Evolutionary conservation across 768 basidiomycete genomes (phyloP), one percentile per base, ranked within the genome.

Genomic region (Collybia mongolica): DNA sequence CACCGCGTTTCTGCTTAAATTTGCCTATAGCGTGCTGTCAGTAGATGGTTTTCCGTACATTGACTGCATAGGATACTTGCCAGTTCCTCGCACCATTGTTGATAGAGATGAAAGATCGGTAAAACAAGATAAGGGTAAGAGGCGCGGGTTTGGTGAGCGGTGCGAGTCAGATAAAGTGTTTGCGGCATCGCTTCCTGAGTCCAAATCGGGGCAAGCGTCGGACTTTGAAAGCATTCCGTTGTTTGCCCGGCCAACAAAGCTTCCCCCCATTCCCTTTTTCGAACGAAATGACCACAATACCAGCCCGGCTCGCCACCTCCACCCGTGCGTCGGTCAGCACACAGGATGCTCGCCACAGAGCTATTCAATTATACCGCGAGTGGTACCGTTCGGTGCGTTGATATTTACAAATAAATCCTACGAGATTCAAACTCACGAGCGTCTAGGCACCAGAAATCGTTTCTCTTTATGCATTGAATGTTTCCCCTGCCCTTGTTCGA

Each of bases 331-430:
- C 90, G 0, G 62, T 71, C 18, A 75, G 60, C 52, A 62, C 75
- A 5, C 68, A 72, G n/a, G 83, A 89, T 42, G 84, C 90, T 5
- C 82, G 87, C 24, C 70, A 70, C 18, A 79, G 90, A 28, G 83
- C 82, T 8, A 70, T 93, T 17, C 75, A 86, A 40, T 79, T 97
- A 11, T 99, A 98, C 75, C 77, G 95, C 51, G 86, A 84, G 65
- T 99, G 96, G 96, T 88, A 94, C 65, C 87, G 97, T 54, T 79
- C 86, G 40, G 96, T 97, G 62, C 59, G 91, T 81, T 37, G 14
- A 12, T 32, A 9, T 3, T 12, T 32, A 3, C 3, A 9, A 12
- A 32, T 14, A 32, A 32, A 32, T 32, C 11, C 32, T 3, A 3
- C 32, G 11, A 9, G 32, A 32, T 14, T 14, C 14, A 32, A 32